These are phyloP conservation scores for Cryptosporidium tyzzeri DNA, from an alignment of 169 alveolate genomes.

Conservation along the genomic window DNA sequence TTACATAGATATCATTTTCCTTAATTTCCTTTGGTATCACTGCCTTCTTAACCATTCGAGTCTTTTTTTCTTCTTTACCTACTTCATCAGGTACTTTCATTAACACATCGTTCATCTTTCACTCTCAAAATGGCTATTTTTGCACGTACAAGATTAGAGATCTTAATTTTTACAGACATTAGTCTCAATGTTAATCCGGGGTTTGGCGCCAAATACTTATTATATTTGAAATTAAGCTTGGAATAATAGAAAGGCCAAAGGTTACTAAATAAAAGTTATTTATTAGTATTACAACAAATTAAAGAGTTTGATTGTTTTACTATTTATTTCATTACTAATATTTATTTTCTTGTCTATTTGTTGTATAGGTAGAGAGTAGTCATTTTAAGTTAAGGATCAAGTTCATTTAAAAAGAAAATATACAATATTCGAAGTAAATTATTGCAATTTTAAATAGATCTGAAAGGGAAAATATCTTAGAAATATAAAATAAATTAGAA, in stretches of 20 bases:
- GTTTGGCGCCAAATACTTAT: neutral
- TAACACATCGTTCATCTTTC: neutral
- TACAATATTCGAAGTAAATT: too few relatives aligned
- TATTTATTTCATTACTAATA: too few relatives aligned
- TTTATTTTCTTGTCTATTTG: neutral
- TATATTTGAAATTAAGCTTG: too few relatives aligned
- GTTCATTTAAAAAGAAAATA: neutral
- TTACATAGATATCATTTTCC: conserved; percentile 53
- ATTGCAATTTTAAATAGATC: neutral
- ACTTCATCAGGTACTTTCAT: neutral
- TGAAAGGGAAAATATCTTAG: neutral
- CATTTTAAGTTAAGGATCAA: neutral
- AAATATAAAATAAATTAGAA: too few relatives aligned
- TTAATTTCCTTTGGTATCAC: neutral
- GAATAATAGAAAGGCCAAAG: too few relatives aligned
- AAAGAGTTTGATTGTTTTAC: too few relatives aligned
- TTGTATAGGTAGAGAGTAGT: neutral
- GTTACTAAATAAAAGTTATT: too few relatives aligned
- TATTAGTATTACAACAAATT: too few relatives aligned
- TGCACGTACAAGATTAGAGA: neutral
- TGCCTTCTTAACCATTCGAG: conserved; percentile 7
- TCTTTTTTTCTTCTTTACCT: neutral
- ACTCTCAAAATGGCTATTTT: neutral
- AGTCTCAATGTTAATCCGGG: too few relatives aligned
- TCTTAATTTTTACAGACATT: neutral